These are phyloP conservation scores for Plasmodium yoelii DNA, from an alignment of 169 alveolate species.

Conservation along the genomic window DNA sequence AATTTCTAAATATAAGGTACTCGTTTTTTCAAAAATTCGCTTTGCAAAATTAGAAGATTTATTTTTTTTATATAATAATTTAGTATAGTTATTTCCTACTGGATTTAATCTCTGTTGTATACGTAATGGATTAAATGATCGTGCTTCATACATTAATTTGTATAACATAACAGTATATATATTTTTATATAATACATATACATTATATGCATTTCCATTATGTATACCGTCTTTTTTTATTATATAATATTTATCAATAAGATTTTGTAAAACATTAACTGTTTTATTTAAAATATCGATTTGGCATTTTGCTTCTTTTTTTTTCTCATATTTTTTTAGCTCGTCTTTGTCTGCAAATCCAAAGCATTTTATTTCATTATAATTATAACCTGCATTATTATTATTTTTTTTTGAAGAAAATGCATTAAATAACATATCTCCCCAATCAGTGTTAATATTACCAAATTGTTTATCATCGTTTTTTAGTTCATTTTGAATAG, in stretches of 20 bases:
- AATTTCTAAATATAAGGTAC: slow-evolving; percentile 51
- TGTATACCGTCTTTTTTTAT: slow-evolving; percentile 40
- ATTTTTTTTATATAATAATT: slow-evolving; percentile 45
- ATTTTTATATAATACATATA: slow-evolving; percentile 40
- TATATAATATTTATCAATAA: slow-evolving; percentile 50
- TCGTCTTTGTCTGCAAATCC: slow-evolving; percentile 70
- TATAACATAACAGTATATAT: slow-evolving; percentile 44
- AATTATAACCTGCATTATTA: slow-evolving; percentile 19
- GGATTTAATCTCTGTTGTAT: slow-evolving; percentile 44
- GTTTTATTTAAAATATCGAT: slow-evolving; percentile 31
- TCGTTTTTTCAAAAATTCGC: slow-evolving; percentile 35
- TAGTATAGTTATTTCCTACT: slow-evolving; percentile 64
- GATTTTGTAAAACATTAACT: slow-evolving; percentile 38
- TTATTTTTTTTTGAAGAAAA: slow-evolving; percentile 46
- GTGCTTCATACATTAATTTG: slow-evolving; percentile 54
- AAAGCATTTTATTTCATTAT: slow-evolving; percentile 55
- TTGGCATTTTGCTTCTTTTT: slow-evolving; percentile 48
- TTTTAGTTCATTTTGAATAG: slow-evolving; percentile 17
- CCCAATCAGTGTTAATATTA: slow-evolving; percentile 47
- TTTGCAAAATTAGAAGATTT: slow-evolving; percentile 37
- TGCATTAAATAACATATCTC: slow-evolving; percentile 49
- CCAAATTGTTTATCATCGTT: slow-evolving; percentile 17
- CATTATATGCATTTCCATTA: slow-evolving; percentile 59
- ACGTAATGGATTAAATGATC: slow-evolving; percentile 47
- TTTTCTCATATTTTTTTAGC: slow-evolving; percentile 38